Percentiles rank a stretch among this genome's conserved stretches.
Conservation (phyloP, 2,329 filamentous ascomycete genomes). For the Myriosclerotinia scirpicola region DNA sequence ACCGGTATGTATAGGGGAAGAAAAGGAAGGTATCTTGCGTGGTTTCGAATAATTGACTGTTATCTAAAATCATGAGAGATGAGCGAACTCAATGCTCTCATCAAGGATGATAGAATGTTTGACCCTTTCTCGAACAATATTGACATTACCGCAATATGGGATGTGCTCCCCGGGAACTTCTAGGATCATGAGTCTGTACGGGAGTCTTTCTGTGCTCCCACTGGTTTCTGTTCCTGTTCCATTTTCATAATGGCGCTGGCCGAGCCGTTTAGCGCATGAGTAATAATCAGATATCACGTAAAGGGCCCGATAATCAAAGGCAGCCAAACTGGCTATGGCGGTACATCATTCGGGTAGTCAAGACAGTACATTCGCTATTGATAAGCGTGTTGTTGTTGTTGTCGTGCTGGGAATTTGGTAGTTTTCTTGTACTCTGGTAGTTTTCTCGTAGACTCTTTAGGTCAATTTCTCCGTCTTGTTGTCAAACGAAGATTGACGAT, state of each 20-base stretch:
- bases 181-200: neutral
- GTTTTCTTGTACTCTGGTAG: too few relatives aligned
- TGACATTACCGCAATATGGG: too few relatives aligned
- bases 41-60: neutral
- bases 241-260: neutral
- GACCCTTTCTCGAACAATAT: neutral
- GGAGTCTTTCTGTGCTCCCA: neutral
- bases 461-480: neutral
- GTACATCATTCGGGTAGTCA: neutral
- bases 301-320: neutral
- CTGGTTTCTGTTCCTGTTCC: neutral
- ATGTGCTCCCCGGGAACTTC: neutral
- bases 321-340: neutral
- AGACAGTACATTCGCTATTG: neutral
- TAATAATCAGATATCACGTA: slow-evolving; percentile 1
- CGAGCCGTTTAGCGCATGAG: neutral
- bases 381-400: neutral
- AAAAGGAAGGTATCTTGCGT: neutral
- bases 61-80: neutral
- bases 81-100: too few relatives aligned
- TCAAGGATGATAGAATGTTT: neutral
- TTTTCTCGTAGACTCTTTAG: neutral
- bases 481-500: neutral
- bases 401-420: neutral
- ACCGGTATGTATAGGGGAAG: neutral